Evolutionary conservation across 805 yeast species (phyloP).

Genomic region (Peterozyma xylosa): DNA sequence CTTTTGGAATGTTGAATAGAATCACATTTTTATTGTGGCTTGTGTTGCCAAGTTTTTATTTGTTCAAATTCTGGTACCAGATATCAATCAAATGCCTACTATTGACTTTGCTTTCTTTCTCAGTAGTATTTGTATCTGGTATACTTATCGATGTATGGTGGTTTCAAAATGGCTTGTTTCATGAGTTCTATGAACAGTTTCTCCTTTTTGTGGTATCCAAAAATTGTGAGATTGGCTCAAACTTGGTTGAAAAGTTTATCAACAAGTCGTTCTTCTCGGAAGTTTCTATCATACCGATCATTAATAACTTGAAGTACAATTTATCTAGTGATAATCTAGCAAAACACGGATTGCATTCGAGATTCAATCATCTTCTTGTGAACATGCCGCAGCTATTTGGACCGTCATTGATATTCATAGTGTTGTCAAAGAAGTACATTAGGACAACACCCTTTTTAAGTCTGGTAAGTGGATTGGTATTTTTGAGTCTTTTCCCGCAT

Average conservation of each 20-base stretch:
- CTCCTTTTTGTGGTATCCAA: constrained; percentile 1
- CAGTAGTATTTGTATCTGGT: constrained; percentile 25
- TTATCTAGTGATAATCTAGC: constrained; percentile 48
- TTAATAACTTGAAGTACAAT: constrained; percentile 74
- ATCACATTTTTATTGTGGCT: constrained; percentile 77
- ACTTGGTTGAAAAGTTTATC: constrained; percentile 9
- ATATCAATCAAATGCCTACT: constrained; percentile 24
- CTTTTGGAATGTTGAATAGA: constrained; percentile 77
- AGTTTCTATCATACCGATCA: constrained; percentile 56
- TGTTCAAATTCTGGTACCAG: constrained; percentile 33
- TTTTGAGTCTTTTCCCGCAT: constrained; percentile 74
- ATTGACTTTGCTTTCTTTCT: constrained; percentile 27
- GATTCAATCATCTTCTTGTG: constrained; percentile 63
- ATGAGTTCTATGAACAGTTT: background rate
- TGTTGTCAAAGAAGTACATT: constrained; percentile 31
- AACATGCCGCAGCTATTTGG: constrained; percentile 82
- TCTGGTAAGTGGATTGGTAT: constrained; percentile 49
- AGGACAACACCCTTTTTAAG: constrained; percentile 52
- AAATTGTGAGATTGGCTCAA: constrained; percentile 3
- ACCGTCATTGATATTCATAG: constrained; percentile 51
- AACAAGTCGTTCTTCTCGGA: constrained; percentile 1
- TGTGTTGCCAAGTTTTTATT: constrained; percentile 46
- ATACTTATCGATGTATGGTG: constrained; percentile 48
- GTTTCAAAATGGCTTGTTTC: constrained; percentile 10
- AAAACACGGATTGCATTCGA: constrained; percentile 77